Conservation (phyloP, 2,329 filamentous ascomycete genomes). For the Colletotrichum melonis region DNA sequence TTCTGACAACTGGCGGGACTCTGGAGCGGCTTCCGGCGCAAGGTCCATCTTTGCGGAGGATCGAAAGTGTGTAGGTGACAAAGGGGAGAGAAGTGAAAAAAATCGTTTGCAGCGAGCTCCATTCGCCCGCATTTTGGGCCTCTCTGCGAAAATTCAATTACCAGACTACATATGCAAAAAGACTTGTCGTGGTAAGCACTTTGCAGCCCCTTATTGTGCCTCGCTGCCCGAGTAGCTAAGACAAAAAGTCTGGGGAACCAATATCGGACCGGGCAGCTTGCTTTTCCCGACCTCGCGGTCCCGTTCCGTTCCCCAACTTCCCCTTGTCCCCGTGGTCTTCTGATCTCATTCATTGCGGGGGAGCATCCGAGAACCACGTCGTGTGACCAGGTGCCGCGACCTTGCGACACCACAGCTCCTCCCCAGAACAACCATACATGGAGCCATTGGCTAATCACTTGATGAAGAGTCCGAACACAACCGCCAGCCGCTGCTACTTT, state of each 20-base stretch:
- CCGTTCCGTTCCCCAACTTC: slow-evolving; percentile 18
- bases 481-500: slow-evolving; percentile 9
- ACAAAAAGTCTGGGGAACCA: slow-evolving; percentile 10
- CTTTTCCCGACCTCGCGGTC: slow-evolving; percentile 30
- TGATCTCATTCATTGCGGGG: slow-evolving; percentile 34
- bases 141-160: neutral
- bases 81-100: neutral
- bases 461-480: slow-evolving; percentile 20
- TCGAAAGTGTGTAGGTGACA: slow-evolving; percentile 11
- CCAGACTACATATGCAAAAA: slow-evolving; percentile 5
- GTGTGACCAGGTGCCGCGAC: slow-evolving; percentile 31
- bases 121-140: slow-evolving; percentile 2
- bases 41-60: neutral
- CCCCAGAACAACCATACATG: neutral
- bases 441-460: slow-evolving; percentile 16
- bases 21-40: slow-evolving; percentile 4
- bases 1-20: slow-evolving; percentile 5
- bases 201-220: slow-evolving; percentile 10
- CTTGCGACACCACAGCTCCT: slow-evolving; percentile 26
- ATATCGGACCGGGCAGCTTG: slow-evolving; percentile 21
- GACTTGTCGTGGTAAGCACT: neutral
- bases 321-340: slow-evolving; percentile 32
- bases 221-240: slow-evolving; percentile 14
- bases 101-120: neutral
- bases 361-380: slow-evolving; percentile 34